These are phyloP conservation scores for Colletotrichum sp. DNA, from an alignment of 2,329 filamentous ascomycete species.

Conservation along the genomic window DNA sequence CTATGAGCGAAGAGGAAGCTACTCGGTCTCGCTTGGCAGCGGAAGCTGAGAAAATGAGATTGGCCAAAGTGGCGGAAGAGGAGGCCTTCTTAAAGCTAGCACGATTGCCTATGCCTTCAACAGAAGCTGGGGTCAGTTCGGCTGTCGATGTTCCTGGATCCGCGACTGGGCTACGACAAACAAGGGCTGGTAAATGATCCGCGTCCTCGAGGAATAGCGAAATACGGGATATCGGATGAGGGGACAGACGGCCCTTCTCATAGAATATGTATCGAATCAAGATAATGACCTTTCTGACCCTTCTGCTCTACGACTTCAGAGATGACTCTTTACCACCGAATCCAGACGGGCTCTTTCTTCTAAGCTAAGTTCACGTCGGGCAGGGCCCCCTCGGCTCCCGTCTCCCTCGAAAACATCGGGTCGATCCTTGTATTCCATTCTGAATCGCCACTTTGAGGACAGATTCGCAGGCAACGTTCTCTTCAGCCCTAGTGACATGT, in stretches of 20 bases:
- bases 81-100: background rate
- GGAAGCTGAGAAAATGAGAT: background rate
- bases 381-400: slow-evolving; percentile 32
- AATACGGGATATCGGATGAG: background rate
- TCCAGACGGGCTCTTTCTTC: background rate
- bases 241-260: background rate
- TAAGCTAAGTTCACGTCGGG: background rate
- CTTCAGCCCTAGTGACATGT: slow-evolving; percentile 32
- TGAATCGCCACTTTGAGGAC: slow-evolving; percentile 33
- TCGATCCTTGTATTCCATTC: background rate
- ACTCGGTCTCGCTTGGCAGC: background rate
- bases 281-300: background rate
- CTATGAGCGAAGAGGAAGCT: background rate
- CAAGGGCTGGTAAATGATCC: background rate
- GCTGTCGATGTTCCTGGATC: background rate
- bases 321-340: background rate
- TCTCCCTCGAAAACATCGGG: slow-evolving; percentile 27
- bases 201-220: background rate
- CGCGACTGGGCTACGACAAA: background rate
- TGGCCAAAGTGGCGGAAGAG: background rate
- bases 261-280: background rate
- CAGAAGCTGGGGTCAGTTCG: background rate
- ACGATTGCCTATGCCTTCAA: background rate
- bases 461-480: slow-evolving; percentile 26
- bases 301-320: background rate